Conservation (phyloP, 2,329 filamentous ascomycete species). For the Colletotrichum limetticola region DNA sequence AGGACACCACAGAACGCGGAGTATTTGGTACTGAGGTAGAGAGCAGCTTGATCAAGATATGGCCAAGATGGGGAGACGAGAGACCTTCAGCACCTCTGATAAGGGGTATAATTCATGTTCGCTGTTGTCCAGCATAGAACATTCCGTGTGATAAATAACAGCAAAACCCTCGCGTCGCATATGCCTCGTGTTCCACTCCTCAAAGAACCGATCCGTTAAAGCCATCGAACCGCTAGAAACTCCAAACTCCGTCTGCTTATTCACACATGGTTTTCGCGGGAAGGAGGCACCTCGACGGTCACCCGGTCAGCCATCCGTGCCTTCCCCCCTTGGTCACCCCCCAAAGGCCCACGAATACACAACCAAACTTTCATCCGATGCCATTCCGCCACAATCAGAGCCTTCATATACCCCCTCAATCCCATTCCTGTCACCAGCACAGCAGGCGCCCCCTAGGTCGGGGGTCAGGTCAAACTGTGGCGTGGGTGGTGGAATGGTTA, state of each 20-base stretch:
- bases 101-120: conserved; percentile 12
- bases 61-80: background rate
- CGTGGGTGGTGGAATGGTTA: too few species aligned
- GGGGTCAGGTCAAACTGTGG: too few species aligned
- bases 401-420: too few species aligned
- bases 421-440: too few species aligned
- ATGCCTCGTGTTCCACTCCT: conserved; percentile 3
- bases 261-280: background rate
- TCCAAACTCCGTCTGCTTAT: conserved; percentile 18
- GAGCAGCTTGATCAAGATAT: conserved; percentile 23
- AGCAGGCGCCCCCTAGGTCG: too few species aligned
- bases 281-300: too few species aligned
- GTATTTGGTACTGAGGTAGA: conserved; percentile 84
- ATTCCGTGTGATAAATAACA: background rate
- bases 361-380: too few species aligned
- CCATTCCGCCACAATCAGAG: too few species aligned
- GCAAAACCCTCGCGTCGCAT: background rate
- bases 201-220: background rate
- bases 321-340: too few species aligned
- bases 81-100: background rate
- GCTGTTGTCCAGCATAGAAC: background rate
- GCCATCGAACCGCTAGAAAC: background rate
- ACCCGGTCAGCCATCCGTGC: too few species aligned
- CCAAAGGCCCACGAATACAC: too few species aligned
- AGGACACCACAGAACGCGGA: conserved; percentile 89